These are phyloP conservation scores for Nicotiana obtusifolia DNA, from an alignment of 257 asterid genomes.

Conservation along the genomic window DNA sequence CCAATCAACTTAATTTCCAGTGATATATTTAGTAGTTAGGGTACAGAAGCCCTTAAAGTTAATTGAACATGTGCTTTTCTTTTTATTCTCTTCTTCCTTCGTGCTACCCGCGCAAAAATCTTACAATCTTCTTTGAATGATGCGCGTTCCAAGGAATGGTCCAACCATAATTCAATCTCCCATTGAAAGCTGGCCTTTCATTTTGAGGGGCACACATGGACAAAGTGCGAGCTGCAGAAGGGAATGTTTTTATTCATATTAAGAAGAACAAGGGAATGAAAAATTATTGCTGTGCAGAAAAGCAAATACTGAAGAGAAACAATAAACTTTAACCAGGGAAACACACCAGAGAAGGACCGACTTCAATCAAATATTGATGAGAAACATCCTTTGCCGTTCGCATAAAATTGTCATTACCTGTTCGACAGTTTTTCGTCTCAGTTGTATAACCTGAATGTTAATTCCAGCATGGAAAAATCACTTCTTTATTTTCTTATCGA, in stretches of 20 bases:
- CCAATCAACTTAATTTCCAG: background rate
- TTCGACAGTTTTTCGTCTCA: constrained; percentile 19
- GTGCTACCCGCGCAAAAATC: background rate
- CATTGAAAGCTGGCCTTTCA: background rate
- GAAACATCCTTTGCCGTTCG: constrained; percentile 27
- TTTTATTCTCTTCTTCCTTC: background rate
- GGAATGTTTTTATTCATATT: background rate
- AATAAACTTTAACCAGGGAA: constrained; percentile 19
- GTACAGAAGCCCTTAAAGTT: background rate
- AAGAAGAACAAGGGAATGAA: background rate
- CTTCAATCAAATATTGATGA: constrained; percentile 25
- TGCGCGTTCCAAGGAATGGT: background rate
- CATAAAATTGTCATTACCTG: constrained; percentile 26
- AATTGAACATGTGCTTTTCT: background rate
- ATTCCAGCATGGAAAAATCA: constrained; percentile 16
- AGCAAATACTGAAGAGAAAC: background rate
- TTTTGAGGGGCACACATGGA: background rate
- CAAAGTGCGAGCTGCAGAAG: background rate
- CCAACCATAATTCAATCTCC: background rate
- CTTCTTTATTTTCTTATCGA: constrained; percentile 7
- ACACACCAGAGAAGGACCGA: constrained; percentile 45
- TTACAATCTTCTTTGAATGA: background rate
- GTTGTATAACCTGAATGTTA: constrained; percentile 29
- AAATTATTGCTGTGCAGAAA: background rate
- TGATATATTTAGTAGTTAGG: background rate